phyloP scores from a whole-genome alignment of 768 basidiomycete species.

The Pleurotus djamor region DNA sequence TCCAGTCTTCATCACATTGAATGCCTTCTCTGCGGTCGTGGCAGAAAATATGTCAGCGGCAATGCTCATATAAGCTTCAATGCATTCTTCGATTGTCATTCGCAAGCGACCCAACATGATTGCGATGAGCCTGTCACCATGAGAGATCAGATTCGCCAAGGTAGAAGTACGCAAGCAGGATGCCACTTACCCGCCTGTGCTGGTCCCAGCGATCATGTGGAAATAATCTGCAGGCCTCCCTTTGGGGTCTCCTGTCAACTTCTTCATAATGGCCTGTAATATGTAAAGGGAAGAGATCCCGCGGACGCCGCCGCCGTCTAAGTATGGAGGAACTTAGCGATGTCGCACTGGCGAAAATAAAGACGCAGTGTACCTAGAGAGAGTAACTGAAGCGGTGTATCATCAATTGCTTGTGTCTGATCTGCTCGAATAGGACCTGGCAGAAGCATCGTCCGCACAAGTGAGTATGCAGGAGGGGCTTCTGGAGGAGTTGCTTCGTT shows the following conservation, averaged over 20 bases:
- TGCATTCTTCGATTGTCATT: slow-evolving; percentile 31
- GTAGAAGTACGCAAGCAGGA: background rate
- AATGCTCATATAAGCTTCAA: slow-evolving; percentile 21
- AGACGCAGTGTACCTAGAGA: slow-evolving; percentile 21
- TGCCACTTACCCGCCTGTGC: slow-evolving; percentile 27
- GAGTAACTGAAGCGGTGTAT: slow-evolving; percentile 20
- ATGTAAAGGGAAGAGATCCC: slow-evolving; percentile 28
- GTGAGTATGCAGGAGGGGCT: slow-evolving; percentile 18
- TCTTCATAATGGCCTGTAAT: slow-evolving; percentile 26
- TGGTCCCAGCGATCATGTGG: slow-evolving; percentile 33
- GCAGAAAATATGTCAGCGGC: slow-evolving; percentile 27
- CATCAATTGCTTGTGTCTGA: slow-evolving; percentile 15
- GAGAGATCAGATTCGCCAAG: background rate
- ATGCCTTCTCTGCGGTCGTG: slow-evolving; percentile 6
- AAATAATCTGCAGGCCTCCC: slow-evolving; percentile 28
- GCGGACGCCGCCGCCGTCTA: slow-evolving; percentile 33
- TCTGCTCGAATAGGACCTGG: slow-evolving; percentile 22
- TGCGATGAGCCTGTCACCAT: slow-evolving; percentile 24
- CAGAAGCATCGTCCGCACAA: slow-evolving; percentile 19
- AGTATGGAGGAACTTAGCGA: no score
- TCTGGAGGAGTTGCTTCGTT: slow-evolving; percentile 15
- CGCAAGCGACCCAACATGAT: slow-evolving; percentile 35
- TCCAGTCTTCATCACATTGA: slow-evolving; percentile 17
- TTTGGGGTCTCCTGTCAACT: slow-evolving; percentile 17
- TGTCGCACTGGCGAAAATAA: background rate